These are phyloP conservation scores for Plectosphaerella cucumerina DNA, from an alignment of 2,329 filamentous ascomycete genomes.

Conservation along the genomic window DNA sequence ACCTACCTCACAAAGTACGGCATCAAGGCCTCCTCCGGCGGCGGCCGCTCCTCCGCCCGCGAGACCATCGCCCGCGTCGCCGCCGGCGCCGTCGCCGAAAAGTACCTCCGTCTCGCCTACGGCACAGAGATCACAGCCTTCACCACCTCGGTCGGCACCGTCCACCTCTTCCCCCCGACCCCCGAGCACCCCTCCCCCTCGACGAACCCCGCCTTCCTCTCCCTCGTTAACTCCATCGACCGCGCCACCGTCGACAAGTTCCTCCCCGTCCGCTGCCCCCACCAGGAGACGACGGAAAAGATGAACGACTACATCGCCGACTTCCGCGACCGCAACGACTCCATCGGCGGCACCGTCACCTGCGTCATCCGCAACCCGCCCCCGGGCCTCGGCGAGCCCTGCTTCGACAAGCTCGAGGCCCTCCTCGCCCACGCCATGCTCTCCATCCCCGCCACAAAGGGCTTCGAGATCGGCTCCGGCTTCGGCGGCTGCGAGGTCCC, in stretches of 20 bases:
- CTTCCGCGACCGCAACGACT: slow-evolving; percentile 75
- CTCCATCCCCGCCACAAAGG: slow-evolving; percentile 90
- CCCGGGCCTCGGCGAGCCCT: slow-evolving; percentile 83
- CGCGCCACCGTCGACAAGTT: slow-evolving; percentile 76
- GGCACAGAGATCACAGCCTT: slow-evolving; percentile 90
- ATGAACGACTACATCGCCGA: slow-evolving; percentile 80
- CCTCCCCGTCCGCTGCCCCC: slow-evolving; percentile 83
- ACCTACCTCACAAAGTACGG: slow-evolving; percentile 98
- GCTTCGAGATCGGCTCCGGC: slow-evolving; percentile 91
- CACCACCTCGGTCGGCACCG: slow-evolving; percentile 76
- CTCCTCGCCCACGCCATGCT: slow-evolving; percentile 90
- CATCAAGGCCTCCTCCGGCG: slow-evolving; percentile 78
- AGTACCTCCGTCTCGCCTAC: slow-evolving; percentile 78
- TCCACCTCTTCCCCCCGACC: slow-evolving; percentile 72
- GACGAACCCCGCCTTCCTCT: slow-evolving; percentile 74
- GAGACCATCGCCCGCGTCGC: slow-evolving; percentile 94
- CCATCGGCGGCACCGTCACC: slow-evolving; percentile 91
- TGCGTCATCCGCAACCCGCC: slow-evolving; percentile 88
- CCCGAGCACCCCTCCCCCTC: slow-evolving; percentile 62
- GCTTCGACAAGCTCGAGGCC: slow-evolving; percentile 94
- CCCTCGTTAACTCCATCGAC: slow-evolving; percentile 67
- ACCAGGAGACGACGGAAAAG: slow-evolving; percentile 54
- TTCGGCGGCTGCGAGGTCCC: slow-evolving; percentile 83
- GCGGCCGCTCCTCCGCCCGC: slow-evolving; percentile 84
- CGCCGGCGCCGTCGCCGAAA: slow-evolving; percentile 87